Evolutionary conservation across 768 basidiomycete species (phyloP), one percentile per base, ranked within the genome.

Genomic region (Lentinus brumalis): DNA sequence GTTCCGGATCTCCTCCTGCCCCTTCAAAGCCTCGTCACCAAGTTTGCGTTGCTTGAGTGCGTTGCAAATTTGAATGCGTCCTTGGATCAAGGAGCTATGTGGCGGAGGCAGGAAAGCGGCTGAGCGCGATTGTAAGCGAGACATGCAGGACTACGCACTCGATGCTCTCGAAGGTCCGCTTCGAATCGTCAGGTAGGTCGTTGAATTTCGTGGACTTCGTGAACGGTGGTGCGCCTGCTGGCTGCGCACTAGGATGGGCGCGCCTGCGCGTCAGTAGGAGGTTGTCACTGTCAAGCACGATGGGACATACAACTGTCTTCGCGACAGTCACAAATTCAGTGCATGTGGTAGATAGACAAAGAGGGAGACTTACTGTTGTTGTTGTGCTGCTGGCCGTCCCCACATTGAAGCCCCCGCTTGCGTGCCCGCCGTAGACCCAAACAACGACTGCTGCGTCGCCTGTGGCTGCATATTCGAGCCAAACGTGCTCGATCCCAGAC

Each of bases 31-130:
- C 66, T 92, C 90, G 62, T 87, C 86, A 0, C 88, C 90, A 5
- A 92, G 77, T 69, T 90, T 89, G 54, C 87, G 83, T 68, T 88
- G 85, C 62, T 88, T 88, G 18, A 93, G 74, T 49, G 92, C 89
- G 66, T 89, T 91, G 68, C 87, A 86, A 60, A 93, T 91, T 66
- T 92, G 90, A 1, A 91, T 78, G 29, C 89, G 86, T 31, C 88
- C 87, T 75, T 92, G 61, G 45, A 58, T 44, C 55, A 49, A 54
- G 10, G 56, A 60, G 50, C 53, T 68, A 61, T 18, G 66, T 64
- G 50, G 21, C 30, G 63, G 7, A 54, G 9, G 49, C 41, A 6
- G 60, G 16, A 59, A 15, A 41, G 21, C 21, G 39, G 26, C 51
- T 4, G 18, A 52, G 30, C 40, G n/a, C 10, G 53, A 29, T 49